Evolutionary conservation across 331 rosid species (phyloP), one percentile per base, ranked within the genome.

Genomic region (Acacia pycnantha): DNA sequence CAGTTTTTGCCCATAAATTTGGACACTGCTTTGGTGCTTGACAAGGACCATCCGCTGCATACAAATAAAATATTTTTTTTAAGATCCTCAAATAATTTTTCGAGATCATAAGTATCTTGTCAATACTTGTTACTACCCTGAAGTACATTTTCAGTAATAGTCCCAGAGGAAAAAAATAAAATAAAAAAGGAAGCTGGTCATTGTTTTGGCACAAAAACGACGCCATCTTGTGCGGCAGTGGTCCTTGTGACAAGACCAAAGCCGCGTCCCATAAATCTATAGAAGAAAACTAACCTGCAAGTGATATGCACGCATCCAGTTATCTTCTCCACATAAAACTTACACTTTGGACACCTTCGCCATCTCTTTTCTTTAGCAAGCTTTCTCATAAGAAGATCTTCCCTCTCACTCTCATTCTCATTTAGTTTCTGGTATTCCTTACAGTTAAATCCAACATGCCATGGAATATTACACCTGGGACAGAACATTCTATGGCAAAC

Each of bases 401-500:
- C 88, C n/a, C 86, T 86, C 5, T 87, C 92, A 37, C 82, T 79
- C 81, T 90, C 94, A 11, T 77, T 74, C 69, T 84, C 86, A 43
- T 85, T 74, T 47, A 87, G 18, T 1, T 10, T 84, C 91, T 70
- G 85, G 26, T 73, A 86, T 82, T 78, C 93, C 61, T 86, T 89
- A 77, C 97, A 93, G 1, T 61, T 77, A 7, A 82, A 21, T 27
- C 88, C 92, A 11, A 84, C 18, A 66, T 93, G 97, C 97, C 97
- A 91, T 6, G 93, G 81, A 0, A 62, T 21, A 29, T 6, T 5
- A 47, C 97, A 93, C 27, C 24, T 33, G 0, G 93, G 92, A 51
- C 97, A 91, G 85, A 93, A 93, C 12, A 90, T n/a, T 31, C 93
- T 85, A 21, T 93, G 93, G 62, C 97, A 93, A 27, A 26, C 18